phyloP scores from a whole-genome alignment of 2,329 filamentous ascomycete species.

The Mycocentrospora acerina region DNA sequence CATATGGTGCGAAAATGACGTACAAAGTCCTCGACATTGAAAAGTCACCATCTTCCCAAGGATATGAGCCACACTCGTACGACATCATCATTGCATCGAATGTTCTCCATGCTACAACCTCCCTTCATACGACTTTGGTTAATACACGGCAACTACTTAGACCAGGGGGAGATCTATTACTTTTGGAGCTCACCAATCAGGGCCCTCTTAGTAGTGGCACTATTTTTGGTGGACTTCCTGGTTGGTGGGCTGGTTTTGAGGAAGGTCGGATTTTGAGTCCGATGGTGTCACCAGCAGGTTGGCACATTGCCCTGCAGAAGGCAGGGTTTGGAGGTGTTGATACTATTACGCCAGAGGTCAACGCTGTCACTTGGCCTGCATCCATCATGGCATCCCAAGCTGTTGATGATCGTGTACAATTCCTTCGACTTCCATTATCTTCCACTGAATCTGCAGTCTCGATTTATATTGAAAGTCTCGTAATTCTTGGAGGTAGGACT shows the following conservation, averaged over 20 bases:
- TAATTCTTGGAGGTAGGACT: too few relatives aligned
- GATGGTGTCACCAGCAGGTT: constrained; percentile 5
- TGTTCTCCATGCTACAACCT: constrained; percentile 11
- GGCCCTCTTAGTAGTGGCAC: too few relatives aligned
- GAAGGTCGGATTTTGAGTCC: constrained; percentile 8
- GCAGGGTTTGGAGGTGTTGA: constrained; percentile 11
- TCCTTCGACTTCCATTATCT: constrained; percentile 3
- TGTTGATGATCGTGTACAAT: constrained; percentile 3
- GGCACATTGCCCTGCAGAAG: constrained; percentile 13
- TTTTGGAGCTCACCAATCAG: too few relatives aligned
- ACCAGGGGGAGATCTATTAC: constrained; percentile 19
- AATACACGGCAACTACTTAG: constrained; percentile 16
- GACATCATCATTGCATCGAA: constrained; percentile 22
- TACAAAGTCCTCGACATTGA: constrained; percentile 26
- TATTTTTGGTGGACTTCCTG: constrained; percentile 40
- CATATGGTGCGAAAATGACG: neutral
- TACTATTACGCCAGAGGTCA: neutral
- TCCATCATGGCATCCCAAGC: constrained; percentile 1
- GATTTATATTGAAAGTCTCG: neutral
- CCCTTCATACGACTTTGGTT: constrained; percentile 5
- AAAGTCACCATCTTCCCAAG: constrained; percentile 34
- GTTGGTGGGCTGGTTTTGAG: constrained; percentile 42
- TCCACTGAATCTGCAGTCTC: neutral
- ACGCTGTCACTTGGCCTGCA: too few relatives aligned
- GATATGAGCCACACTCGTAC: constrained; percentile 5